phyloP scores from a whole-genome alignment of 192 early-diverging fungal species.

The Dissophora globulifera region DNA sequence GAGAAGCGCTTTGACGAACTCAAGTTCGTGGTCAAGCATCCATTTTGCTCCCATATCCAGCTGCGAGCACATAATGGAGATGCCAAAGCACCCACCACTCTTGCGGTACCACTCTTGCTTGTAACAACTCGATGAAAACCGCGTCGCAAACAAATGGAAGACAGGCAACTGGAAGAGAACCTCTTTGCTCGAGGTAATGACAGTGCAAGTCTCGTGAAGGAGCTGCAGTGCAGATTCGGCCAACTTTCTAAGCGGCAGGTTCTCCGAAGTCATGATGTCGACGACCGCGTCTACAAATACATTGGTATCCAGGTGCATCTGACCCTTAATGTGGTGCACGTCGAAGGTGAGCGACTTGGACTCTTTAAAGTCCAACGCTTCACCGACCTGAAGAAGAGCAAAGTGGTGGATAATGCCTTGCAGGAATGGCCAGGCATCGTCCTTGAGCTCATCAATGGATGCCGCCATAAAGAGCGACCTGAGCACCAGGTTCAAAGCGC shows the following conservation, averaged over 20 bases:
- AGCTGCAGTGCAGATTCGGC: conserved; percentile 73
- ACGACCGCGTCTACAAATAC: conserved; percentile 86
- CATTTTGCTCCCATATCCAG: conserved; percentile 88
- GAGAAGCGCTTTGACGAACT: conserved; percentile 91
- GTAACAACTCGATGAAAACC: conserved; percentile 94
- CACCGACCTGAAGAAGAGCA: conserved; percentile 76
- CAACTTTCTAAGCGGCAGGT: conserved; percentile 64
- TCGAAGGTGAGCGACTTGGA: conserved; percentile 57
- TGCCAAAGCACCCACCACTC: conserved; percentile 91
- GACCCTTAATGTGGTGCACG: conserved; percentile 60
- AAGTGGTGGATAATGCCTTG: conserved; percentile 79
- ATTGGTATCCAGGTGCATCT: conserved; percentile 65
- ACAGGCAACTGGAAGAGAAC: conserved; percentile 71
- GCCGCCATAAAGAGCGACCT: conserved; percentile 73
- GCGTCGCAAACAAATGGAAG: conserved; percentile 82
- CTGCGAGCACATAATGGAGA: conserved; percentile 82
- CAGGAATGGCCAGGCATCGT: conserved; percentile 71
- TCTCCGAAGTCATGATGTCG: conserved; percentile 78
- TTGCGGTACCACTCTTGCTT: conserved; percentile 87
- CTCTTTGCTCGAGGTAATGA: conserved; percentile 69
- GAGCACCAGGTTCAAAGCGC: conserved; percentile 69
- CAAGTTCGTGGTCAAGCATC: conserved; percentile 94
- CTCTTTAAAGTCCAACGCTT: conserved; percentile 69
- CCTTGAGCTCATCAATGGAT: conserved; percentile 65
- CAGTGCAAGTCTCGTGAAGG: conserved; percentile 68